These are phyloP conservation scores for Alternaria sp. DNA, from an alignment of 2,329 filamentous ascomycete genomes.

Conservation along the genomic window DNA sequence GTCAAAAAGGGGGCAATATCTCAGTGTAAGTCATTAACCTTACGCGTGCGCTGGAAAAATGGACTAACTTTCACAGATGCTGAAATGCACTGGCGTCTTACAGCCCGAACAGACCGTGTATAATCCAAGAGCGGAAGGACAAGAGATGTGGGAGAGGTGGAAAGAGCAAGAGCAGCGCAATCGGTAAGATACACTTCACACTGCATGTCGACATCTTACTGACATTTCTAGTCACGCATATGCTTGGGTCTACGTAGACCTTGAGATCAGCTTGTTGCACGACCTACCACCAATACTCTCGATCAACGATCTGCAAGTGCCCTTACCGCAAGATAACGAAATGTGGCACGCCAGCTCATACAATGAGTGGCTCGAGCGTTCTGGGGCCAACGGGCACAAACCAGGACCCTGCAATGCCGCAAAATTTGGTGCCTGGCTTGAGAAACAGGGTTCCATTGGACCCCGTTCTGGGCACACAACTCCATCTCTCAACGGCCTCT, in stretches of 20 bases:
- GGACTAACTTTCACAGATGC: background rate
- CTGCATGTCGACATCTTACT: background rate
- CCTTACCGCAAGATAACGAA: background rate
- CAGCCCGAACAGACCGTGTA: background rate
- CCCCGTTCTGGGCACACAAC: background rate
- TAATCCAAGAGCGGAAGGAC: background rate
- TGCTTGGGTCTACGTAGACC: conserved; percentile 11
- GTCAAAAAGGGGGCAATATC: conserved; percentile 8
- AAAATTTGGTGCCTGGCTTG: conserved; percentile 1
- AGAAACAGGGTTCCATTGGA: background rate
- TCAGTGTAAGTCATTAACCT: background rate
- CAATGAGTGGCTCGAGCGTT: background rate
- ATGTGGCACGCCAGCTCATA: conserved; percentile 8
- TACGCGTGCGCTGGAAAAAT: background rate
- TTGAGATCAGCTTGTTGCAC: conserved; percentile 6
- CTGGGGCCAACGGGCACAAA: background rate
- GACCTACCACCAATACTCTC: conserved; percentile 9
- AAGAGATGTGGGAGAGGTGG: conserved; percentile 6
- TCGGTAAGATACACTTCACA: background rate
- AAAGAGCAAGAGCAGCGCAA: conserved; percentile 7
- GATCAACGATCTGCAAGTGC: conserved; percentile 6
- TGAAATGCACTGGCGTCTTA: conserved; percentile 2
- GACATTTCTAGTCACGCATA: conserved; percentile 5
- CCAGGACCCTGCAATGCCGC: background rate
- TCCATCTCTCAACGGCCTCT: conserved; percentile 5